Conservation (phyloP, 2,329 filamentous ascomycete genomes). For the Rhynchosporium graminicola region DNA sequence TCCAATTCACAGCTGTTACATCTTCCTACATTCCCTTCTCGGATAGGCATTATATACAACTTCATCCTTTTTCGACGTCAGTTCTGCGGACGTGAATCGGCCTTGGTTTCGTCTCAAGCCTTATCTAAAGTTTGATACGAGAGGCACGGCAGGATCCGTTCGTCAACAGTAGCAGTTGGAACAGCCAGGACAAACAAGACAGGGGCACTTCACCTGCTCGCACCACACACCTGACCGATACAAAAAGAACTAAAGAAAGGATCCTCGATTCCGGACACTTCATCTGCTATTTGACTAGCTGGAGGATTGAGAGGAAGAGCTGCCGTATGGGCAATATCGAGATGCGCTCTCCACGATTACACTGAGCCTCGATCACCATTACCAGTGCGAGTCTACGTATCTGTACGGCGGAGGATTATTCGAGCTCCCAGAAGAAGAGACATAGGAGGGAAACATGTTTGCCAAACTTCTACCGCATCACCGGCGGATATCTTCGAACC, state of each 20-base stretch:
- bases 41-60: neutral
- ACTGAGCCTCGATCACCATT: constrained; percentile 18
- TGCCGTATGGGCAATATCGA: constrained; percentile 12
- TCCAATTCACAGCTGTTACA: neutral
- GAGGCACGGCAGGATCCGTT: constrained; percentile 10
- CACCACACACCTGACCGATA: neutral
- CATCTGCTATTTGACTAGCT: neutral
- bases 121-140: constrained; percentile 13
- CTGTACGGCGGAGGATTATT: neutral
- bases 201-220: constrained; percentile 18
- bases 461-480: constrained; percentile 41
- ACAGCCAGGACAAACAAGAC: neutral
- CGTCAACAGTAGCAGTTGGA: constrained; percentile 9
- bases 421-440: neutral
- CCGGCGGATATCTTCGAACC: constrained; percentile 39
- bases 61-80: neutral
- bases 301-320: neutral
- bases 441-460: constrained; percentile 36
- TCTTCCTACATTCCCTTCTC: neutral
- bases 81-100: neutral
- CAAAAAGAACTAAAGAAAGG: neutral
- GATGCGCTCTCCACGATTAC: constrained; percentile 16
- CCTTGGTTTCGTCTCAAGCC: neutral
- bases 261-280: neutral
- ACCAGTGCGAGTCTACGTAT: neutral